Conservation (phyloP, 371 early-diverging fungal species). For the Cladochytrium tenue region DNA sequence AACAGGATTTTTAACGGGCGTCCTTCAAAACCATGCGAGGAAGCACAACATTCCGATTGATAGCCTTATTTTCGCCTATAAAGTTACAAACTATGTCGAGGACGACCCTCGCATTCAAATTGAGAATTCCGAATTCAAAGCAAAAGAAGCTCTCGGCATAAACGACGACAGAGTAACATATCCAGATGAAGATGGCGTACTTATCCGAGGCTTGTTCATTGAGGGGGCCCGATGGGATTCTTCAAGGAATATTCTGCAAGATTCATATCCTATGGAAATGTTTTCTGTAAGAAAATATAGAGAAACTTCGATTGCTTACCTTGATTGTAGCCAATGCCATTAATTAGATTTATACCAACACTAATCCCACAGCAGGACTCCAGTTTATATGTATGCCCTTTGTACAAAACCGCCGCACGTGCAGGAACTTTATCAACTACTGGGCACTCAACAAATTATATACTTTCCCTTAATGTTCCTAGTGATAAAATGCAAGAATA, state of each 20-base stretch:
- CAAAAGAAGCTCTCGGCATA: slow-evolving; percentile 7
- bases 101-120: slow-evolving; percentile 27
- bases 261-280: slow-evolving; percentile 61
- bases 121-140: slow-evolving; percentile 18
- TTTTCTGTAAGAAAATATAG: slow-evolving; percentile 39
- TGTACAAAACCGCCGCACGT: slow-evolving; percentile 59
- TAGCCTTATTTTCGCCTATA: slow-evolving; percentile 43
- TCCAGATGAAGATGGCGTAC: slow-evolving; percentile 45
- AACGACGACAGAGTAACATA: slow-evolving; percentile 8
- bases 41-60: slow-evolving; percentile 57
- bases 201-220: slow-evolving; percentile 50
- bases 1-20: slow-evolving; percentile 55
- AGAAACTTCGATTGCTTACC: slow-evolving; percentile 4
- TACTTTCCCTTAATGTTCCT: slow-evolving; percentile 46
- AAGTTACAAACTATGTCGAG: slow-evolving; percentile 44
- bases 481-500: slow-evolving; percentile 47
- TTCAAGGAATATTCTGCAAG: slow-evolving; percentile 45
- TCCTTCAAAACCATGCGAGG: slow-evolving; percentile 55
- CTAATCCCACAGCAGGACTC: slow-evolving; percentile 25
- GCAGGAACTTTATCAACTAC: slow-evolving; percentile 59
- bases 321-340: slow-evolving; percentile 46
- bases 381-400: slow-evolving; percentile 47
- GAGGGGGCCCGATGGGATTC: slow-evolving; percentile 60
- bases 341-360: slow-evolving; percentile 53
- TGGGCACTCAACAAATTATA: slow-evolving; percentile 61